Base-by-base conservation (phyloP, 2,329 filamentous ascomycete genomes). In the Endocalyx cinctus region DNA sequence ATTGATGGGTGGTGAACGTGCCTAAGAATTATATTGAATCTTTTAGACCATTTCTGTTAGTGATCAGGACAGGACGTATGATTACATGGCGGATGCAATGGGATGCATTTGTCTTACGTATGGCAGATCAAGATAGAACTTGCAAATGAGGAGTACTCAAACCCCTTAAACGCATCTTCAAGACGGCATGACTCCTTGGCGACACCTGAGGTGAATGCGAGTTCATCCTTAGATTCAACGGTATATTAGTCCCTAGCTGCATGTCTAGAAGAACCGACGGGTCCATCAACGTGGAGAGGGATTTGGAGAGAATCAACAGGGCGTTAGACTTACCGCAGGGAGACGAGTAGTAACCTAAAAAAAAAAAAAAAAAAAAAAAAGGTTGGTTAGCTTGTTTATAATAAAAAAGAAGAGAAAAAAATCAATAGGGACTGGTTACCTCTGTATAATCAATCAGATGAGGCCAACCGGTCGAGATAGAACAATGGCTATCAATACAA, bases 381-480 rank as follows among this genome's bases (percentile, higher is more conserved):
- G n/a, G n/a, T n/a, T n/a, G n/a, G n/a, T n/a, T n/a, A n/a, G n/a
- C n/a, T n/a, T n/a, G n/a, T n/a, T n/a, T n/a, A n/a, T n/a, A n/a
- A n/a, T n/a, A n/a, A n/a, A n/a, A n/a, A n/a, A n/a, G n/a, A n/a
- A n/a, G n/a, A n/a, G n/a, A n/a, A n/a, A n/a, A n/a, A n/a, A n/a
- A 27, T 14, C 29, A 11, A 16, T 25, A n/a, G 14, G 10, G n/a
- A 14, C 10, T 8, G 6, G 60, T 48, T 47, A 72, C 74, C 42
- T 94, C 86, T 52, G 69, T 68, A 37, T 86, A 74, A 42, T 94
- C 81, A 26, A 95, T 79, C 17, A 80, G 66, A 66, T 86, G 82
- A 0, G 89, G 87, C 89, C 89, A 96, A 3, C 89, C 89, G 4
- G 88, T 94, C 10, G 87, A 87, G 32, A 94, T 85, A 49, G 84